Conservation (phyloP, 371 early-diverging fungal genomes). For the Mortierella sp. region DNA sequence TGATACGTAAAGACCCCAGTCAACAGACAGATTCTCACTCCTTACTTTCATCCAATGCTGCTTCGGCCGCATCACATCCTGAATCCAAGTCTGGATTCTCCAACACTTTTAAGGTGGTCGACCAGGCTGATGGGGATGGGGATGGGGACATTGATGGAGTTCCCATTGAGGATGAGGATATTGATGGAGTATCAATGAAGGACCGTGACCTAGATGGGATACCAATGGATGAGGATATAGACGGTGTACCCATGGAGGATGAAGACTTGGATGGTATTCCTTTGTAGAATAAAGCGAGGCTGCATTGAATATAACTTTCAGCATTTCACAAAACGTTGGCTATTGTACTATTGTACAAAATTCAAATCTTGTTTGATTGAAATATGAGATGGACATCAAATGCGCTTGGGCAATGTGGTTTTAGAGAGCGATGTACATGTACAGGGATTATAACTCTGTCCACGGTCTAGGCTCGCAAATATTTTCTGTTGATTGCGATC, state of each 20-base stretch:
- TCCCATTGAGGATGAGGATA: constrained; percentile 48
- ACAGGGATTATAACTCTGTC: too few relatives aligned
- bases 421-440: too few relatives aligned
- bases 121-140: constrained; percentile 4
- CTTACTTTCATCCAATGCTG: neutral
- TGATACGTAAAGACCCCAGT: constrained; percentile 56
- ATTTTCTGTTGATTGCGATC: too few relatives aligned
- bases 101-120: constrained; percentile 16
- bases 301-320: too few relatives aligned
- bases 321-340: too few relatives aligned
- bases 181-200: constrained; percentile 46
- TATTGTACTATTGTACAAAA: too few relatives aligned
- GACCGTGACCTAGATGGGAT: constrained; percentile 58
- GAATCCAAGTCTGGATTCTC: constrained; percentile 5
- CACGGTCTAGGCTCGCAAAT: too few relatives aligned
- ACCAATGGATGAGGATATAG: constrained; percentile 57
- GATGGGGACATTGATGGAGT: constrained; percentile 55
- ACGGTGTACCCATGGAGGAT: constrained; percentile 31
- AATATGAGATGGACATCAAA: too few relatives aligned
- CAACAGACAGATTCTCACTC: neutral
- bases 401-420: too few relatives aligned
- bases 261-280: constrained; percentile 24
- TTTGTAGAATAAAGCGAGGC: neutral
- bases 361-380: too few relatives aligned
- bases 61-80: neutral